Evolutionary conservation across 352 stramenopile genomes (phyloP).

Genomic region (Thalassiosira mediterranea): DNA sequence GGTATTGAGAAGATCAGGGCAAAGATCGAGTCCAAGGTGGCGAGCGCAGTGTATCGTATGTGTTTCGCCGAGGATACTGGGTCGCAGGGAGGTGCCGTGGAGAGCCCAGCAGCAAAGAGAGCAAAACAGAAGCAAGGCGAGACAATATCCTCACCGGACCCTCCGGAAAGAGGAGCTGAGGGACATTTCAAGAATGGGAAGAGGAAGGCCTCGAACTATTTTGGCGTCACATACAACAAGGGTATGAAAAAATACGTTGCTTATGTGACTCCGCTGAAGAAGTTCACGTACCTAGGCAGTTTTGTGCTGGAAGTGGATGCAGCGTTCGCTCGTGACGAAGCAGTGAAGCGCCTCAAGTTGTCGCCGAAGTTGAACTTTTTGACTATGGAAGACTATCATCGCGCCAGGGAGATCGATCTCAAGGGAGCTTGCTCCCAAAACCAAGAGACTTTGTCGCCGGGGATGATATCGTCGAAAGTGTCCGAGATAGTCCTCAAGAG

Average conservation of each 20-base stretch:
- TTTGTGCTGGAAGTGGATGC: neutral
- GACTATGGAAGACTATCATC: neutral
- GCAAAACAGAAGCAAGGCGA: no score
- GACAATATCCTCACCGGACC: no score
- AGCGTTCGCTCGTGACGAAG: neutral
- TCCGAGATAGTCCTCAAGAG: no score
- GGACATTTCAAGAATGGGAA: no score
- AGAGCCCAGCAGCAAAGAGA: no score
- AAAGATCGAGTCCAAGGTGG: neutral
- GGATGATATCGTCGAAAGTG: no score
- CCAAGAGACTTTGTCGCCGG: neutral
- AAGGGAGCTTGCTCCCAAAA: no score
- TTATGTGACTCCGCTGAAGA: neutral
- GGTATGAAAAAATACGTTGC: neutral
- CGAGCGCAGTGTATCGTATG: no score
- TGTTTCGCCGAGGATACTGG: no score
- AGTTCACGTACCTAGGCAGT: neutral
- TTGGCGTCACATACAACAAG: constrained; percentile 3
- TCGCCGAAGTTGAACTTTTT: constrained; percentile 2
- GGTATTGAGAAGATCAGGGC: neutral
- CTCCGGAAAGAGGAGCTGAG: no score
- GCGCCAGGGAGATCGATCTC: no score
- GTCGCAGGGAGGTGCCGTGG: no score
- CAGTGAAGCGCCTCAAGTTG: neutral
- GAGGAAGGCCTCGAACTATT: neutral